A percentile compares a stretch with the other conserved stretches of the same genome.
phyloP scores from a whole-genome alignment of 1,284 basidiomycete species.

The Apiotrichum porosum region DNA sequence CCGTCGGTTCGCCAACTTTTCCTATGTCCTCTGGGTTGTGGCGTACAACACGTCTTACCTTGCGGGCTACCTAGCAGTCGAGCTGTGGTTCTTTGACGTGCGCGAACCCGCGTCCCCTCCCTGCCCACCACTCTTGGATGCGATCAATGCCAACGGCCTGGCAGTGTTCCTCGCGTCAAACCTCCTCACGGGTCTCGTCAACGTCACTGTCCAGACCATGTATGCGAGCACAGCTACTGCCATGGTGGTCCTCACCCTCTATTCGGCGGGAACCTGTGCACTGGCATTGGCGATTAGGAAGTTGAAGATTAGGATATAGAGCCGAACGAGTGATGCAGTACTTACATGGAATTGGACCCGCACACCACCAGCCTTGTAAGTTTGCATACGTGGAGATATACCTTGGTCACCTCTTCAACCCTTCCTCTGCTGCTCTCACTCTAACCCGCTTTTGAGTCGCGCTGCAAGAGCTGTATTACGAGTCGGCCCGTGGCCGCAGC shows the following conservation, averaged over 20 bases:
- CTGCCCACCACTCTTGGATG: slow-evolving; percentile 64
- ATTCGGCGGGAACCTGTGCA: slow-evolving; percentile 59
- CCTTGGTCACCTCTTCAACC: too few species aligned
- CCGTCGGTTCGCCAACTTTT: slow-evolving; percentile 73
- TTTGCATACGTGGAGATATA: too few species aligned
- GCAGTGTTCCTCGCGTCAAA: slow-evolving; percentile 82
- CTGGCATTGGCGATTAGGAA: slow-evolving; percentile 56
- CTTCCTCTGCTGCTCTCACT: too few species aligned
- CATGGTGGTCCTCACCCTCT: slow-evolving; percentile 62
- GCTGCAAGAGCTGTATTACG: too few species aligned
- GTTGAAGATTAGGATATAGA: slow-evolving; percentile 11
- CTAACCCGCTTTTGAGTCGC: too few species aligned
- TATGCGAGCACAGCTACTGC: slow-evolving; percentile 55
- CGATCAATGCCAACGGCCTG: slow-evolving; percentile 77
- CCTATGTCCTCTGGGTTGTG: slow-evolving; percentile 83
- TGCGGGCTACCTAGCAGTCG: slow-evolving; percentile 71
- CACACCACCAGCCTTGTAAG: too few species aligned
- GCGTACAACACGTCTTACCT: slow-evolving; percentile 88
- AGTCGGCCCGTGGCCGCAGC: too few species aligned
- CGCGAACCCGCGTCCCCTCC: background rate
- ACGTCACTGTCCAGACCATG: slow-evolving; percentile 77
- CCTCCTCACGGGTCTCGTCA: slow-evolving; percentile 77
- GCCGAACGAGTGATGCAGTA: too few species aligned
- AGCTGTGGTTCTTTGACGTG: slow-evolving; percentile 54
- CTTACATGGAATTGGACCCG: too few species aligned